Base-by-base conservation (phyloP, 345 rosid genomes). In the Euphorbia lathyris region DNA sequence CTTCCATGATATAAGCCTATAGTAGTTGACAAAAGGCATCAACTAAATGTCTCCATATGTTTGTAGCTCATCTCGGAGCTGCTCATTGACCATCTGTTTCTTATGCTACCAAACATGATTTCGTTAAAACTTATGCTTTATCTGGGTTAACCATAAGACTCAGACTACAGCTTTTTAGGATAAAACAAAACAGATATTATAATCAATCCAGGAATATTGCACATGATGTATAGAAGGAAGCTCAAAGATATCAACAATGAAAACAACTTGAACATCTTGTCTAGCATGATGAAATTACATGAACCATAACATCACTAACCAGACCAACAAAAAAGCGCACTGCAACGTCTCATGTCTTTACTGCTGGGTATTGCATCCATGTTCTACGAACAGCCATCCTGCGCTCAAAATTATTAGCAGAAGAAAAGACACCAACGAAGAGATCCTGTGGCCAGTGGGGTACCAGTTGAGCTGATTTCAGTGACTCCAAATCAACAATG, bases 21-120 rank as follows among this genome's bases (percentile, higher is more conserved):
- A 93, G 78, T 93, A 89, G 73, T 91, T 97, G 66, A 93, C 96
- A 79, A 91, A 93, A 60, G 98, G 97, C 97, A 93, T 83, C 73
- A 89, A 8, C n/a, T n/a, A n/a, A n/a, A n/a, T n/a, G n/a, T n/a
- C n/a, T n/a, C n/a, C n/a, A n/a, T n/a, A n/a, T n/a, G 88, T 89
- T 47, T 65, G 74, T 56, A 90, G 90, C 73, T 93, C 98, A 8
- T 83, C 79, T 96, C 96, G 86, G 20, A 93, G 94, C 78, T 93
- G 90, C 74, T 82, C 77, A 81, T 93, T 93, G 9, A 93, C 97
- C 65, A 86, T 80, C 75, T 85, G 92, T 78, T 85, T 91, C 74
- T 89, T 91, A 76, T 93, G 98, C 98, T 93, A 88, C n/a, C 86
- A 85, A 70, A 76, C 8, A 7, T 5, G 6, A 3, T 38, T 38